A percentile compares a stretch with the other conserved stretches of the same genome.
phyloP scores from a whole-genome alignment of 257 asterid genomes.

The Petunia secreta region DNA sequence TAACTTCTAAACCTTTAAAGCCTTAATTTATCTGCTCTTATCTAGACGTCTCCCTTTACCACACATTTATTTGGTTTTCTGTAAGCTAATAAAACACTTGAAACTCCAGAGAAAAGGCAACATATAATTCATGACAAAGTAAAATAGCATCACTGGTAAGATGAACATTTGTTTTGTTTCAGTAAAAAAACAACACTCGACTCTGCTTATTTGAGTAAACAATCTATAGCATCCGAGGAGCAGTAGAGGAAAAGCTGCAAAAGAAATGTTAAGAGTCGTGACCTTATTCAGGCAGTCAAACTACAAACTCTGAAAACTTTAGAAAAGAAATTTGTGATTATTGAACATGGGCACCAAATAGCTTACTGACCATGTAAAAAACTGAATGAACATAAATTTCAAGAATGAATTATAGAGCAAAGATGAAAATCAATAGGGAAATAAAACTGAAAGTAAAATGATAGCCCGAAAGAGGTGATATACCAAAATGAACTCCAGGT shows the following conservation, averaged over 20 bases:
- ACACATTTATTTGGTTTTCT: not conserved
- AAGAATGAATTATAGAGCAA: not conserved
- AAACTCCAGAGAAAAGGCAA: constrained; percentile 11
- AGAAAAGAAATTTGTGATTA: constrained; percentile 13
- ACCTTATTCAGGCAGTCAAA: constrained; percentile 14
- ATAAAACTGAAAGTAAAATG: constrained; percentile 9
- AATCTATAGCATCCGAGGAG: not conserved
- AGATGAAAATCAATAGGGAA: not conserved
- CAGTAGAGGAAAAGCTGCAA: constrained; percentile 8
- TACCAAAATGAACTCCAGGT: constrained; percentile 11
- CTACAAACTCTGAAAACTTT: not conserved
- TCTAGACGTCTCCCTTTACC: not conserved
- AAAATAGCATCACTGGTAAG: not conserved
- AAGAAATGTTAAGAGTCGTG: not conserved
- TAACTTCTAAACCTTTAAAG: not conserved
- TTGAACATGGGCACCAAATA: not conserved
- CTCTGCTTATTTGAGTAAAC: not conserved
- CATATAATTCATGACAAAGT: not conserved
- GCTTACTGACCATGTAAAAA: not conserved
- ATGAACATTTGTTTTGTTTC: constrained; percentile 2
- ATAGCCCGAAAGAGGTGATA: constrained; percentile 7
- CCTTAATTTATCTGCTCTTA: not conserved
- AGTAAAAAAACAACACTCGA: not conserved
- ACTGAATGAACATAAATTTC: not conserved
- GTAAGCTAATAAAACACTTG: not conserved